phyloP scores from a whole-genome alignment of 257 asterid genomes.

The Salvia splendens region DNA sequence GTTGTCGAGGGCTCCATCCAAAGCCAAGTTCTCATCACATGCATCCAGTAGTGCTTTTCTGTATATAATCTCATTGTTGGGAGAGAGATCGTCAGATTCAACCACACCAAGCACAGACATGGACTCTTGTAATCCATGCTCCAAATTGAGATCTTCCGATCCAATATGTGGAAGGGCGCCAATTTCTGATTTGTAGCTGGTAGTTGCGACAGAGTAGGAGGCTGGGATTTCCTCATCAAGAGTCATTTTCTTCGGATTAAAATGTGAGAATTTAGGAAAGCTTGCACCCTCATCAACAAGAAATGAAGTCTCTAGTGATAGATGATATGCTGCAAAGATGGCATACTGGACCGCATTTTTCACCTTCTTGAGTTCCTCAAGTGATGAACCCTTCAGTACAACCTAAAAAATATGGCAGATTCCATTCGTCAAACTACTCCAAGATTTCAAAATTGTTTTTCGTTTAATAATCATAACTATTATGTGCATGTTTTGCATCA shows the following conservation, averaged over 20 bases:
- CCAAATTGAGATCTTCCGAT: constrained; percentile 48
- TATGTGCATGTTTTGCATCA: too few species aligned
- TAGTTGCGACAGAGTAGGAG: constrained; percentile 31
- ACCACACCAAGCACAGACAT: constrained; percentile 43
- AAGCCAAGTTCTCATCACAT: constrained; percentile 40
- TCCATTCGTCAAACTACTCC: too few species aligned
- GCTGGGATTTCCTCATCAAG: constrained; percentile 36
- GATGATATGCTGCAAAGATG: constrained; percentile 92
- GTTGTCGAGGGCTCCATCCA: constrained; percentile 27
- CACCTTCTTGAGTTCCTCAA: constrained; percentile 80
- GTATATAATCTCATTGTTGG: constrained; percentile 40
- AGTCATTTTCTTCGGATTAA: constrained; percentile 13
- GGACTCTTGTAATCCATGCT: constrained; percentile 52
- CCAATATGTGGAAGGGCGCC: constrained; percentile 30
- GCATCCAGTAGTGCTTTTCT: constrained; percentile 45
- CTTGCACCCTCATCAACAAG: constrained; percentile 96
- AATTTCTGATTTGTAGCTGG: constrained; percentile 31
- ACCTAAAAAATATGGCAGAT: constrained; percentile 38
- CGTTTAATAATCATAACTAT: too few species aligned
- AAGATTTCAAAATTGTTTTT: too few species aligned
- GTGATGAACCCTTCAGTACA: constrained; percentile 70
- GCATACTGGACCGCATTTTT: constrained; percentile 77
- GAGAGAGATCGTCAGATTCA: constrained; percentile 40
- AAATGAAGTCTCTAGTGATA: constrained; percentile 84
- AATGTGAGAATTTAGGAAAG: constrained; percentile 50